A percentile compares a stretch with the other conserved stretches of the same genome.
These are phyloP conservation scores for Colletotrichum sp. DNA, from an alignment of 2,329 filamentous ascomycete genomes.

Conservation along the genomic window DNA sequence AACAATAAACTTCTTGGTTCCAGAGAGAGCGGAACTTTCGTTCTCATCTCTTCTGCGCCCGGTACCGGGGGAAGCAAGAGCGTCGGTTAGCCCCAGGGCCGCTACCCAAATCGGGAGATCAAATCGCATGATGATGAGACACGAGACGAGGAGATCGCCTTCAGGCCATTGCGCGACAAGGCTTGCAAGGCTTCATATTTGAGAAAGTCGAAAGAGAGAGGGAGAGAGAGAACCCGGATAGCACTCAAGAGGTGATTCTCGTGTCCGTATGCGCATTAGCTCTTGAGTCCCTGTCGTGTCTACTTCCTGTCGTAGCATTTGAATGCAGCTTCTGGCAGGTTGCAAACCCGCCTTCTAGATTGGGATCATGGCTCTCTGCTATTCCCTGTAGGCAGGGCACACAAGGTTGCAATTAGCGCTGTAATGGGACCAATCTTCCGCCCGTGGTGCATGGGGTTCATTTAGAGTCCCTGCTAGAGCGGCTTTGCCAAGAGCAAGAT, in stretches of 20 bases:
- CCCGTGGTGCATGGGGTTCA: not conserved
- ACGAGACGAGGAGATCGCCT: not conserved
- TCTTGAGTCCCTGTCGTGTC: not conserved
- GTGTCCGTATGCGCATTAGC: not conserved
- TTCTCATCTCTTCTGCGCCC: not conserved
- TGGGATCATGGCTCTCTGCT: not conserved
- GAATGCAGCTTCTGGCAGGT: not conserved
- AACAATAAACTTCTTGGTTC: slow-evolving; percentile 23
- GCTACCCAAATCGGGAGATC: not conserved
- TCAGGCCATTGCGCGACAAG: not conserved
- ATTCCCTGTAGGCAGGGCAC: too few relatives aligned
- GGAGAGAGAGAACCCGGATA: not conserved
- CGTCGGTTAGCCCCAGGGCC: not conserved
- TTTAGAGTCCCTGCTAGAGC: not conserved
- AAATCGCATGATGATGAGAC: not conserved
- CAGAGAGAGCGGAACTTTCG: not conserved
- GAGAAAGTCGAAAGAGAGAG: not conserved
- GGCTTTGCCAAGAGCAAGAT: not conserved
- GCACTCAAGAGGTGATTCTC: not conserved
- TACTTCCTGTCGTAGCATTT: not conserved
- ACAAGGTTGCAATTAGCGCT: not conserved
- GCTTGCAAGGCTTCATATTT: not conserved
- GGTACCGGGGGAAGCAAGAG: not conserved
- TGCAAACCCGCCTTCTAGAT: not conserved
- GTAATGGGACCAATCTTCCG: not conserved